Evolutionary conservation across 352 stramenopile species (phyloP), one percentile per base, ranked within the genome.

Genomic region (Globisporangium apiculatum): DNA sequence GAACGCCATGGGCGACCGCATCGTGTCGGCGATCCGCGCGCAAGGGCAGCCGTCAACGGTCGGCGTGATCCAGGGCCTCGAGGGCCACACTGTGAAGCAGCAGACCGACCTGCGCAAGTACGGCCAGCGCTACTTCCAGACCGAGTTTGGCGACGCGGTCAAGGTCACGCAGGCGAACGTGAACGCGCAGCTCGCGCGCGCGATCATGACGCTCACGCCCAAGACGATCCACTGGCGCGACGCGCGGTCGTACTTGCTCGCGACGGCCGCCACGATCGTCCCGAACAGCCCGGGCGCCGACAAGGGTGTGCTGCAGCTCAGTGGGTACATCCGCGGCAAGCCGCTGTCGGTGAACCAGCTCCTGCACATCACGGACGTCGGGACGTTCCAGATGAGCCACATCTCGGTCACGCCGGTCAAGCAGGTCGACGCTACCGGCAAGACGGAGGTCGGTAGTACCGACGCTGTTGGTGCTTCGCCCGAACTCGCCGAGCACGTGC

Each of bases 331-430:
- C 57, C 91, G 96, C 12, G 97, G 94, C 45, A 89, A 88, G 59
- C 94, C 96, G 4, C 76, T 99, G 58, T 91, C 91, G 58, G 90
- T 97, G 40, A 97, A 99, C 71, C 83, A 97, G 56, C 77, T 99
- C 11, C 76, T 99, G 40, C 97, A 99, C 71, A 83, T 99, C 43
- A 95, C 94, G 14, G 94, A 98, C 65, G 76, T 98, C 15, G 97
- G 97, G 6, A 98, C 95, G 40, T 98, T 96, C 72, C 79, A 92
- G 62, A 69, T 97, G 60, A 86, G 68, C 53, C 70, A 83, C 57
- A 93, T 97, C 48, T 76, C 74, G 15, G 67, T 71, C 35, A 70
- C 69, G 0, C 53, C 63, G 0, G 74, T 76, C 12, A 82, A 78
- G 57, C 71, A 87, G 49, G 71, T 73, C 14, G 64, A 73, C 14